A percentile compares a stretch with the other conserved stretches of the same genome.
Conservation (phyloP, 257 asterid species). For the Gynochthodes officinalis region DNA sequence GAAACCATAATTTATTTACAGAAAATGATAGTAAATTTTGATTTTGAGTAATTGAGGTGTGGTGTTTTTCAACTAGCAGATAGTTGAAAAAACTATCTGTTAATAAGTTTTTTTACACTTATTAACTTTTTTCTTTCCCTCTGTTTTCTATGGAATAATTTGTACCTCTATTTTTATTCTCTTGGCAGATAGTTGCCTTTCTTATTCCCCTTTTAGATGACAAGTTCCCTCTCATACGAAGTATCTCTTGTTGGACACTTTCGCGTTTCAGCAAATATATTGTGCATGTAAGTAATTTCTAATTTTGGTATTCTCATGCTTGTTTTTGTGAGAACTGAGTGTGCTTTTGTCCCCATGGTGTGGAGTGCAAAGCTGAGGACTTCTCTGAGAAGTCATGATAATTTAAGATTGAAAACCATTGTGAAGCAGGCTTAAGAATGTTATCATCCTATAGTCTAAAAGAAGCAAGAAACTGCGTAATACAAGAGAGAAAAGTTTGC, state of each 20-base stretch:
- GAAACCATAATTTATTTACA: background rate
- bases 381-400: background rate
- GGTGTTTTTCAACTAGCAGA: too few species aligned
- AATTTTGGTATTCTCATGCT: background rate
- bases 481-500: background rate
- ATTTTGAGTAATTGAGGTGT: background rate
- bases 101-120: too few species aligned
- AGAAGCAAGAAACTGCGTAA: background rate
- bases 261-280: slow-evolving; percentile 96
- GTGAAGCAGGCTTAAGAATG: background rate
- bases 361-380: background rate
- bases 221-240: slow-evolving; percentile 91
- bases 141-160: background rate
- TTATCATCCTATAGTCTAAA: background rate
- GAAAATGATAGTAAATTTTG: background rate
- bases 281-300: slow-evolving; percentile 63
- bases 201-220: slow-evolving; percentile 93
- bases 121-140: too few species aligned
- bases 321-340: background rate
- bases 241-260: slow-evolving; percentile 97
- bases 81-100: too few species aligned
- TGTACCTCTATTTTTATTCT: slow-evolving; percentile 10
- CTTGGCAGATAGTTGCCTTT: slow-evolving; percentile 76
- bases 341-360: background rate
- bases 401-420: background rate